These are phyloP conservation scores for Termitomyces sp. DNA, from an alignment of 768 basidiomycete species.

Conservation along the genomic window DNA sequence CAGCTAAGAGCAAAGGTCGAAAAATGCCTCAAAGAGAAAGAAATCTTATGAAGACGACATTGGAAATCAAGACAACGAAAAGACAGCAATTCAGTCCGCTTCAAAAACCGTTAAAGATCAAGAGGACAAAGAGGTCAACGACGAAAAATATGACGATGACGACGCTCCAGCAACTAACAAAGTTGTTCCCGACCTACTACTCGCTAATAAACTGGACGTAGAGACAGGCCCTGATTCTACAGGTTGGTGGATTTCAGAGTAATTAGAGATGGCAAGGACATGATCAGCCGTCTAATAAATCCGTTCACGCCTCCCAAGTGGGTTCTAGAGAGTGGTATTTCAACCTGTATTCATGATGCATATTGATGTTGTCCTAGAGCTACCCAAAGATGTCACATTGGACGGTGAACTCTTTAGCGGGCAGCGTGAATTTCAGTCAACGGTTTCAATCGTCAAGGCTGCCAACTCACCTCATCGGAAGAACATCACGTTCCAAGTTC, in stretches of 20 bases:
- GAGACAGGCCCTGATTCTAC: conserved; percentile 51
- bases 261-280: conserved; percentile 54
- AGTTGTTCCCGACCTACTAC: conserved; percentile 41
- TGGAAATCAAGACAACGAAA: conserved; percentile 18
- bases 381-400: conserved; percentile 53
- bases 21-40: conserved; percentile 18
- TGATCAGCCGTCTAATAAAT: conserved; percentile 58
- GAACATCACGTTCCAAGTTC: conserved; percentile 51
- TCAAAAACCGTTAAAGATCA: conserved; percentile 24
- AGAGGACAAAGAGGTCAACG: conserved; percentile 25
- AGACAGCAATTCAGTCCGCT: conserved; percentile 9
- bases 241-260: conserved; percentile 63
- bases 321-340: conserved; percentile 50
- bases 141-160: conserved; percentile 11
- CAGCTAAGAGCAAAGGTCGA: conserved; percentile 25
- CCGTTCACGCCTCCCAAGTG: conserved; percentile 54
- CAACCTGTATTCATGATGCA: background rate
- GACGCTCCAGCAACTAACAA: conserved; percentile 20
- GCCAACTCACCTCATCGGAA: conserved; percentile 56
- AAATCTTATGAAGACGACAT: conserved; percentile 8
- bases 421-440: conserved; percentile 53
- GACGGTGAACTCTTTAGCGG: conserved; percentile 62
- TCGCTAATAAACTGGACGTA: conserved; percentile 57
- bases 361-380: conserved; percentile 28
- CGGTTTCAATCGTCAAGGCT: conserved; percentile 59